Base-by-base conservation (phyloP, 202 grass and related monocot species). In the Zoysia matrella region DNA sequence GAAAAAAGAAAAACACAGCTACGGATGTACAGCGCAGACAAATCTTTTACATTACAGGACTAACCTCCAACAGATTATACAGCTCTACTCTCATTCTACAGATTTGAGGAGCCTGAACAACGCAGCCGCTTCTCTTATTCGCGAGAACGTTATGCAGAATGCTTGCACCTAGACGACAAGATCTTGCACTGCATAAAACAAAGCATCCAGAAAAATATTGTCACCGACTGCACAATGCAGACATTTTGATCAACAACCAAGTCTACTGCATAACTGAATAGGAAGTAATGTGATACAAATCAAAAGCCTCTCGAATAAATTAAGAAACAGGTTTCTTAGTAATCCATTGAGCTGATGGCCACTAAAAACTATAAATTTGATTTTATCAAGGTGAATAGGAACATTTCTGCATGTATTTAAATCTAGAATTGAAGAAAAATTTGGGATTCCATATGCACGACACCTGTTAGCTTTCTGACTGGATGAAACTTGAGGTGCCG, bases 81-180 rank as follows among this genome's bases (percentile, higher is more conserved):
- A 60, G 39, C 11, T 2, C 45, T 82, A 60, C 81, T 97, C 78
- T 98, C 77, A 98, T 78, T 98, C 92, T 85, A 95, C 68, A n/a
- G 91, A 89, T 70, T 98, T 98, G 3, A 98, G 86, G 45, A 98
- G 91, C 79, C 96, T 98, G 74, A 98, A 98, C 67, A 95, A 81
- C 22, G 83, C 89, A 36, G 89, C 92, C 8, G 92, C 92, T 75
- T 98, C 96, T 78, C 92, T 98, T 80, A 98, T 95, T 36, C 92
- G 84, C 0, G 90, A 95, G 60, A 95, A 98, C 18, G 90, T 91
- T 12, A 98, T 95, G 87, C 96, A 98, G 80, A 98, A 36, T 36
- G 30, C 30, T 36, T 36, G 30, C 30, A 36, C 30, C 30, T 36
- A 1, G 30, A 36, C 30, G 75, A 98, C 85, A 7, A 98, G 87